Conservation (phyloP, 441 rosid genomes). For the Heliophila coronopifolia region DNA sequence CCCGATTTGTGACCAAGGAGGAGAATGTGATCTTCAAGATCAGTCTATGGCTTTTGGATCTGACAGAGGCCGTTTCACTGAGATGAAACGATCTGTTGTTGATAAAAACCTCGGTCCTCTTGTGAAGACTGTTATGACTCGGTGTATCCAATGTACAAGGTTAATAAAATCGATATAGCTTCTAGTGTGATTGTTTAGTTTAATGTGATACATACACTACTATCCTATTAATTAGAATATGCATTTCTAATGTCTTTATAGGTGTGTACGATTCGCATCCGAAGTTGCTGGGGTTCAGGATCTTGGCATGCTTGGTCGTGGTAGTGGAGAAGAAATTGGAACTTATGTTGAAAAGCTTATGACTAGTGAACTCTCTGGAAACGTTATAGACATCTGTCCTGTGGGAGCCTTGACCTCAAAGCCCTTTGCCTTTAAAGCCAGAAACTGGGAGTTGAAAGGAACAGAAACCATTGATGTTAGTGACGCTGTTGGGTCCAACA, state of each 20-base stretch:
- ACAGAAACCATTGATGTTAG: conserved; percentile 90
- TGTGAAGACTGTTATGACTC: conserved; percentile 98
- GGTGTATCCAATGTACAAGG: conserved; percentile 98
- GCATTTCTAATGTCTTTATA: conserved; percentile 23
- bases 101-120: conserved; percentile 96
- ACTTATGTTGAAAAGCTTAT: conserved; percentile 94
- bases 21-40: conserved; percentile 97
- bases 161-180: conserved; percentile 25
- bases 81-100: conserved; percentile 88
- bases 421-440: conserved; percentile 95
- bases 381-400: conserved; percentile 92
- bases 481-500: conserved; percentile 93
- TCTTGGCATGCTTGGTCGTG: conserved; percentile 97
- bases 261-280: conserved; percentile 95
- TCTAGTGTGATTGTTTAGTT: neutral
- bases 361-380: conserved; percentile 98
- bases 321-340: conserved; percentile 98
- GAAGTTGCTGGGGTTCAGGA: conserved; percentile 96
- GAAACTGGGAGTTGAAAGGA: conserved; percentile 97
- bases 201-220: neutral
- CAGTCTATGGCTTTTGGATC: conserved; percentile 99
- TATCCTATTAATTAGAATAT: conserved; percentile 12
- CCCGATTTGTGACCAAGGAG: conserved; percentile 98
- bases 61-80: conserved; percentile 92
- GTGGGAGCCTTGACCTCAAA: conserved; percentile 98